These are phyloP conservation scores for Histomonas meleagridis DNA, from an alignment of 208 protist species.

Conservation along the genomic window DNA sequence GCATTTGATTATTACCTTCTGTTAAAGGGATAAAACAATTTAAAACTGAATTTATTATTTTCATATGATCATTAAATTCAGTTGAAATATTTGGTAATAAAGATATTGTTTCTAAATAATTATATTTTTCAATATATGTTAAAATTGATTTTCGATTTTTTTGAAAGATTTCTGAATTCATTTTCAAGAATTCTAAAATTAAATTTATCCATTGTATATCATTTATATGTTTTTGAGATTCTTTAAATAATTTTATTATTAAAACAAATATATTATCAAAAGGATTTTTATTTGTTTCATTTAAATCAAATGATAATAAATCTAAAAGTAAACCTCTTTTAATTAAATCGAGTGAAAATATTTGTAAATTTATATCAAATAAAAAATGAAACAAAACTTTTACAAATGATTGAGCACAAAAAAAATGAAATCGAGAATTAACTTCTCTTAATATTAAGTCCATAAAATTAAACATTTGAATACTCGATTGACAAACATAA, in stretches of 20 bases:
- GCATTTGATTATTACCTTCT: not conserved
- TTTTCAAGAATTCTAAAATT: not conserved
- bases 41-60: not conserved
- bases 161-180: not conserved
- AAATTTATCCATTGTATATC: constrained; percentile 6
- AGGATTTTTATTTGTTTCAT: not conserved
- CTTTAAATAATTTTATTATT: not conserved
- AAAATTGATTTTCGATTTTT: not conserved
- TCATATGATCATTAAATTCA: not conserved
- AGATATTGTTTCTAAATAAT: not conserved
- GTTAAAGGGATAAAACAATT: not conserved
- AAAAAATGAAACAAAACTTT: not conserved
- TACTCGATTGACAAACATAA: not conserved
- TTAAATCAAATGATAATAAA: not conserved
- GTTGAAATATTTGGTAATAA: not conserved
- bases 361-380: not conserved
- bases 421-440: not conserved
- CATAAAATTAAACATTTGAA: not conserved
- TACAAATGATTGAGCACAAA: not conserved
- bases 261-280: not conserved
- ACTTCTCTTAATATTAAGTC: not conserved
- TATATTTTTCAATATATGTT: not conserved
- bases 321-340: not conserved
- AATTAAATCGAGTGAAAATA: not conserved
- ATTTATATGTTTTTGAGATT: not conserved